A percentile compares a stretch with the other conserved stretches of the same genome.
phyloP scores from a whole-genome alignment of 768 basidiomycete species.

The Amyloporia xantha region DNA sequence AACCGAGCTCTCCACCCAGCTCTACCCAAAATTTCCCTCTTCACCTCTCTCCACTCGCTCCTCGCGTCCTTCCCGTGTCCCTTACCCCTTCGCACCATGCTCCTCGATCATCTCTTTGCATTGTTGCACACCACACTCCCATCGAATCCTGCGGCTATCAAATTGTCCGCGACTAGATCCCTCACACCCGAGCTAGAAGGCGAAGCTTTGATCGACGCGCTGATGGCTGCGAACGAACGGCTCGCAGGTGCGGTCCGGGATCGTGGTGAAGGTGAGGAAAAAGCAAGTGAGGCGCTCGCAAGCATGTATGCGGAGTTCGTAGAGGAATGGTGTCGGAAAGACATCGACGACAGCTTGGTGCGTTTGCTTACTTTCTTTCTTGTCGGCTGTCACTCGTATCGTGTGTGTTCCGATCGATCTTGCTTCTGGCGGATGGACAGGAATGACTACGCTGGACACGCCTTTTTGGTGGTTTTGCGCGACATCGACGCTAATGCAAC shows the following conservation, averaged over 20 bases:
- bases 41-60: slow-evolving; percentile 35
- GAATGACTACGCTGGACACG: too few relatives aligned
- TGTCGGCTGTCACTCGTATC: neutral
- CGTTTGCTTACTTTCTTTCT: slow-evolving; percentile 14
- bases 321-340: slow-evolving; percentile 37
- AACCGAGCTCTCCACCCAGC: slow-evolving; percentile 24
- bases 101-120: slow-evolving; percentile 40
- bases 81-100: slow-evolving; percentile 28
- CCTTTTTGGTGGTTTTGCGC: neutral
- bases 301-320: slow-evolving; percentile 39
- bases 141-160: slow-evolving; percentile 30
- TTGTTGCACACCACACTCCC: slow-evolving; percentile 33
- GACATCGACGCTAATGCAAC: slow-evolving; percentile 6
- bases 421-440: too few relatives aligned
- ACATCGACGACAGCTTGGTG: slow-evolving; percentile 25
- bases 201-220: slow-evolving; percentile 47
- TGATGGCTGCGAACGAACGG: slow-evolving; percentile 41
- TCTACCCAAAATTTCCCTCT: slow-evolving; percentile 34
- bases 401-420: neutral
- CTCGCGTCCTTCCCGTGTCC: slow-evolving; percentile 38
- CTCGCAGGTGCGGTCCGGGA: slow-evolving; percentile 32
- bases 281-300: slow-evolving; percentile 24
- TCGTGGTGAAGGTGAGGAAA: slow-evolving; percentile 13
- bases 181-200: slow-evolving; percentile 34
- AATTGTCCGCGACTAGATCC: slow-evolving; percentile 32